phyloP scores from a whole-genome alignment of 768 basidiomycete species.

The Suillus hirtellus region DNA sequence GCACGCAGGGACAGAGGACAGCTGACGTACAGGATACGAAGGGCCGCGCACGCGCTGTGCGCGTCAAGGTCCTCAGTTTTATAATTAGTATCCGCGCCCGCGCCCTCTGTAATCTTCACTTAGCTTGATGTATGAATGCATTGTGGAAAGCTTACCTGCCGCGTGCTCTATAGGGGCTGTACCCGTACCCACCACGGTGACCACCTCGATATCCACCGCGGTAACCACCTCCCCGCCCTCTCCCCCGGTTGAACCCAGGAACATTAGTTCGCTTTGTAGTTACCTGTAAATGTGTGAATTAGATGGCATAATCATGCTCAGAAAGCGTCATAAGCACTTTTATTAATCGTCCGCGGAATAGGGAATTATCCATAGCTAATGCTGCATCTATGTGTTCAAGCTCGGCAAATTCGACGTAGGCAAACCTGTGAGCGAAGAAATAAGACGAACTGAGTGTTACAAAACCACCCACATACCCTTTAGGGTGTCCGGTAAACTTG shows the following conservation, averaged over 20 bases:
- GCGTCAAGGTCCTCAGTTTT: conserved; percentile 18
- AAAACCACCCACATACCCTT: conserved; percentile 65
- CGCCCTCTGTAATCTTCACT: conserved; percentile 50
- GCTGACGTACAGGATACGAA: conserved; percentile 15
- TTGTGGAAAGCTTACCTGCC: conserved; percentile 59
- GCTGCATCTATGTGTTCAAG: conserved; percentile 89
- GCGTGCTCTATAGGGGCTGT: conserved; percentile 59
- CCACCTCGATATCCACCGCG: conserved; percentile 65
- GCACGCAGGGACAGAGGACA: conserved; percentile 13
- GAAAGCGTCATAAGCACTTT: conserved; percentile 53
- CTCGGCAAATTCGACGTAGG: conserved; percentile 98
- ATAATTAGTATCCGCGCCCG: conserved; percentile 63
- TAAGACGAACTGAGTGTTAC: conserved; percentile 13
- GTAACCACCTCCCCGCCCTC: conserved; percentile 68
- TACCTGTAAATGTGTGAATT: conserved; percentile 53
- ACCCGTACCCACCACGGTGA: conserved; percentile 52
- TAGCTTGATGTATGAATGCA: conserved; percentile 17
- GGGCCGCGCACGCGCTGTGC: conserved; percentile 19
- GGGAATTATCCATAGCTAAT: conserved; percentile 90
- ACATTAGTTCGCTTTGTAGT: conserved; percentile 95
- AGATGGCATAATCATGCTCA: not conserved
- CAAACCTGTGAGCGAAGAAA: conserved; percentile 60
- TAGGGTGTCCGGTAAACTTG: conserved; percentile 99
- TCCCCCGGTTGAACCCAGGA: conserved; percentile 85
- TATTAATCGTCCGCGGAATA: conserved; percentile 90